Conservation (phyloP, 2,329 filamentous ascomycete species). For the Penicillium griseofulvum region DNA sequence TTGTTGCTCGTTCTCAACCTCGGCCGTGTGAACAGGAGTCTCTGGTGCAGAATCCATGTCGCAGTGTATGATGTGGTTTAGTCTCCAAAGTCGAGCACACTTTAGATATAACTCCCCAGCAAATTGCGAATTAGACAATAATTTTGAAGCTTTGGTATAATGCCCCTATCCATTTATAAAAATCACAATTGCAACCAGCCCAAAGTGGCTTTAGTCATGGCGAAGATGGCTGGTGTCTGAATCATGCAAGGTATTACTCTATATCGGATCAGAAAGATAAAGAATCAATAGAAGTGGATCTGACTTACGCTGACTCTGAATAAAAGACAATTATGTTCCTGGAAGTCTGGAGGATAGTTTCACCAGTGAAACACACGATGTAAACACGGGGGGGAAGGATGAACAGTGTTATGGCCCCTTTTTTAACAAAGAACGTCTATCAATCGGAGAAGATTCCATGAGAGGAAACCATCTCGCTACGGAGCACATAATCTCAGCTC, state of each 20-base stretch:
- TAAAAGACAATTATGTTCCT: background rate
- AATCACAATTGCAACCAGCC: conserved; percentile 14
- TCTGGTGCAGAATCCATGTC: background rate
- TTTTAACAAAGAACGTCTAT: background rate
- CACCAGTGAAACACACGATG: conserved; percentile 2
- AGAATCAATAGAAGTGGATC: background rate
- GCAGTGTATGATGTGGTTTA: background rate
- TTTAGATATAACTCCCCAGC: background rate
- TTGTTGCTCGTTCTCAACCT: background rate
- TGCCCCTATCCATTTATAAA: conserved; percentile 20
- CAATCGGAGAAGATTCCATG: background rate
- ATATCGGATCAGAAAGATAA: background rate
- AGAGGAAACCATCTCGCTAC: background rate
- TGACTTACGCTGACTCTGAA: background rate
- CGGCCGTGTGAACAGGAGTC: background rate
- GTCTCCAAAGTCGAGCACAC: background rate
- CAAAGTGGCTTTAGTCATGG: conserved; percentile 8
- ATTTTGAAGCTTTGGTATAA: background rate
- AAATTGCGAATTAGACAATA: background rate
- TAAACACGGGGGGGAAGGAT: background rate
- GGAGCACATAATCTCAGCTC: too few relatives aligned
- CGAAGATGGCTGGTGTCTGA: conserved; percentile 2
- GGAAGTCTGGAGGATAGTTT: background rate
- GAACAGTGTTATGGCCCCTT: background rate
- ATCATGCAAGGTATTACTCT: conserved; percentile 6